These are phyloP conservation scores for Solanum phureja DNA, from an alignment of 257 asterid genomes.

Conservation along the genomic window DNA sequence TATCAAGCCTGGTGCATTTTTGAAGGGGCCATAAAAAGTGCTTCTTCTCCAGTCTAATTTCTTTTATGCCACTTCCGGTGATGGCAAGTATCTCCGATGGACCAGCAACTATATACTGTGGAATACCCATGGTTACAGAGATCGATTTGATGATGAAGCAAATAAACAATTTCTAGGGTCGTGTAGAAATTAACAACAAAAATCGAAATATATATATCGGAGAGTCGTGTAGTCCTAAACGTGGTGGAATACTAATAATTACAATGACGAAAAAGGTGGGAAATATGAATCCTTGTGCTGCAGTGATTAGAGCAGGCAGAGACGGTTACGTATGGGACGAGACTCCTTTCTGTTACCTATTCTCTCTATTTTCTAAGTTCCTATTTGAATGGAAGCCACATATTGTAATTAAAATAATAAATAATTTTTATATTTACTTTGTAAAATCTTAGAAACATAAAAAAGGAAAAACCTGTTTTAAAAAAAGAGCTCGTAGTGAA, in stretches of 20 bases:
- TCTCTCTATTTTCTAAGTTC: too few relatives aligned
- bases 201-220: neutral
- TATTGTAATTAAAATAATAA: too few relatives aligned
- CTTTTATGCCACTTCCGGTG: neutral
- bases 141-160: too few relatives aligned
- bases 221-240: neutral
- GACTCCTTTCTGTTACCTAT: too few relatives aligned
- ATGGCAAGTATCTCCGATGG: neutral
- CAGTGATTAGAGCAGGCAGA: too few relatives aligned
- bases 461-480: too few relatives aligned
- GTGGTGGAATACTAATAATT: neutral
- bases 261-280: neutral
- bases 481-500: too few relatives aligned
- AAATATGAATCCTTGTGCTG: neutral
- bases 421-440: too few relatives aligned
- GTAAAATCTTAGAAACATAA: too few relatives aligned
- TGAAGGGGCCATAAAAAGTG: neutral
- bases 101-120: neutral
- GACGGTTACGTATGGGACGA: neutral
- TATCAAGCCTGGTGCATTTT: conserved; percentile 20
- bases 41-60: neutral
- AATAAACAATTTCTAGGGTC: too few relatives aligned
- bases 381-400: too few relatives aligned
- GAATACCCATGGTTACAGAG: too few relatives aligned
- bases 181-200: neutral